Percentiles rank a stretch among this genome's conserved stretches.
Conservation (phyloP, 2,329 filamentous ascomycete genomes). For the Fusarium cicatricum region DNA sequence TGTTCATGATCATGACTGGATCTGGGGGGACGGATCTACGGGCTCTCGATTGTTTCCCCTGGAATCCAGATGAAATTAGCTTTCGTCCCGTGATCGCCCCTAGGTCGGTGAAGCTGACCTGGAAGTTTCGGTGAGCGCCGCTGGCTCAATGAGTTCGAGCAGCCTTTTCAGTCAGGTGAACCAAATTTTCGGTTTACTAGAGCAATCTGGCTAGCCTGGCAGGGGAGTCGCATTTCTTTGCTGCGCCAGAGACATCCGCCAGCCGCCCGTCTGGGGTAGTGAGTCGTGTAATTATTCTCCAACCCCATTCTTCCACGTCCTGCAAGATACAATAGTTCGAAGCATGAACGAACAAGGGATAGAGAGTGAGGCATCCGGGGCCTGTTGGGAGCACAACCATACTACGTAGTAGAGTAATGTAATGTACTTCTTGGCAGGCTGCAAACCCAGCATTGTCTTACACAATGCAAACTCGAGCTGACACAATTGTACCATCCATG, state of each 20-base stretch:
- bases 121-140: conserved; percentile 39
- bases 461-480: conserved; percentile 35
- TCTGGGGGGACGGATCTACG: conserved; percentile 28
- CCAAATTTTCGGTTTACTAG: conserved; percentile 16
- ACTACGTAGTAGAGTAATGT: conserved; percentile 21
- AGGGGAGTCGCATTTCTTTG: conserved; percentile 5
- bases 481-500: conserved; percentile 25
- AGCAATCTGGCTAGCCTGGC: conserved; percentile 26
- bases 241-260: conserved; percentile 10
- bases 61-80: conserved; percentile 28
- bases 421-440: conserved; percentile 27
- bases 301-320: background rate
- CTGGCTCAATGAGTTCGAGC: conserved; percentile 10
- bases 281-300: conserved; percentile 18
- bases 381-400: conserved; percentile 12
- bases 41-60: conserved; percentile 20
- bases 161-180: conserved; percentile 34
- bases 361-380: conserved; percentile 16
- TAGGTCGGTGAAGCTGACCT: conserved; percentile 34
- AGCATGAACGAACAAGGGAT: conserved; percentile 14
- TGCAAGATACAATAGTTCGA: conserved; percentile 20
- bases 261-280: conserved; percentile 36
- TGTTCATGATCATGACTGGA: conserved; percentile 33
- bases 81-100: conserved; percentile 34
- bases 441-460: conserved; percentile 35